Evolutionary conservation across 768 basidiomycete genomes (phyloP).

Genomic region (Suillus lakei): DNA sequence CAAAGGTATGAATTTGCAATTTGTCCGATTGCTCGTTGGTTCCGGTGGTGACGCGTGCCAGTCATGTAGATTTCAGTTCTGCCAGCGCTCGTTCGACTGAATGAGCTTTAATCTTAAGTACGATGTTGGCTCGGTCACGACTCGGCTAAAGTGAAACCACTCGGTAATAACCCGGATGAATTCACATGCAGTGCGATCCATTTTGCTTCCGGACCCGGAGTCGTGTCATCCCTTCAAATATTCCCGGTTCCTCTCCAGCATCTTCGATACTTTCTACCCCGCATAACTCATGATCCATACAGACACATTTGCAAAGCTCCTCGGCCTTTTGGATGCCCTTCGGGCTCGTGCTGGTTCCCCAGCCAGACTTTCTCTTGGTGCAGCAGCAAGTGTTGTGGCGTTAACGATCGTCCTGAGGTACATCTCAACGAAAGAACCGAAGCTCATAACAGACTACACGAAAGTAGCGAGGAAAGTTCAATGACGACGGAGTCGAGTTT

Average conservation of each 20-base stretch:
- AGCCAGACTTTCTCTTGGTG: not conserved
- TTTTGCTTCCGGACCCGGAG: too few species aligned
- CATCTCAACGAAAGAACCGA: constrained; percentile 5
- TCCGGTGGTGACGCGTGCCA: too few species aligned
- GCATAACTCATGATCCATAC: not conserved
- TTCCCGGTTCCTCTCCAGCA: not conserved
- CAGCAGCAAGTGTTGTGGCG: constrained; percentile 13
- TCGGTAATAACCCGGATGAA: too few species aligned
- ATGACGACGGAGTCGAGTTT: constrained; percentile 4
- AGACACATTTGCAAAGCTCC: not conserved
- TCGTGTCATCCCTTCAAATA: not conserved
- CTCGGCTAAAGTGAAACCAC: not conserved
- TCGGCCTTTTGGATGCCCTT: constrained; percentile 3
- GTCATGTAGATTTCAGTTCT: too few species aligned
- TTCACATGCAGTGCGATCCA: too few species aligned
- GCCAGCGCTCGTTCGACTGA: not conserved
- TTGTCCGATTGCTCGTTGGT: too few species aligned
- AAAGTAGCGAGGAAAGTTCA: constrained; percentile 15
- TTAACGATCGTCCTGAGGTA: constrained; percentile 13
- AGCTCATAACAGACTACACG: constrained; percentile 18
- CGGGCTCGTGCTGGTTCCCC: not conserved
- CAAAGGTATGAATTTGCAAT: too few species aligned
- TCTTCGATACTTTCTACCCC: not conserved
- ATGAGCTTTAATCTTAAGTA: not conserved
- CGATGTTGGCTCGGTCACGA: not conserved